Evolutionary conservation across 495 filamentous ascomycete species (phyloP).

Genomic region (Neurospora sp.): DNA sequence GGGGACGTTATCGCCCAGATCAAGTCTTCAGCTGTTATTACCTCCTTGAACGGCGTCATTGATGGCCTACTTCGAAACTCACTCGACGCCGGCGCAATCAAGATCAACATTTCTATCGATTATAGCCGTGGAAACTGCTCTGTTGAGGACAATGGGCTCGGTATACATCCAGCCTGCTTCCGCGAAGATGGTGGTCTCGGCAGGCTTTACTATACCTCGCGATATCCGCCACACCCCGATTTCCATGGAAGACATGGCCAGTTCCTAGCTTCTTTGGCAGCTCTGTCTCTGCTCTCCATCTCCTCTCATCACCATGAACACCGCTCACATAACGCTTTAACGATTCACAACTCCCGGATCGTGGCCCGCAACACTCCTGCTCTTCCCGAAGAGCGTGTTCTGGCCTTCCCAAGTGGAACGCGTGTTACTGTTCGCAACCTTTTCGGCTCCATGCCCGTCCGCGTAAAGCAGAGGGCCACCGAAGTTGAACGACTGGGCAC

Average conservation of each 20-base stretch:
- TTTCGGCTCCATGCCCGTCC: conserved; percentile 92
- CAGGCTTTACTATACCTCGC: conserved; percentile 74
- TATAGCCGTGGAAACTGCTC: conserved; percentile 67
- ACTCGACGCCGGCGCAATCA: conserved; percentile 68
- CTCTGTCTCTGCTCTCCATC: conserved; percentile 68
- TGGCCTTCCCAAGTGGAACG: conserved; percentile 58
- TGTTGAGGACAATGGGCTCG: conserved; percentile 80
- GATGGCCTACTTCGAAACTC: conserved; percentile 75
- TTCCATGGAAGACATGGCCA: conserved; percentile 60
- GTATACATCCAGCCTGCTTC: conserved; percentile 68
- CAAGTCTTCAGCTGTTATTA: conserved; percentile 73
- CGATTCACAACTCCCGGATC: conserved; percentile 59
- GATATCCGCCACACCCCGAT: conserved; percentile 35
- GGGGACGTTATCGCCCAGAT: conserved; percentile 72
- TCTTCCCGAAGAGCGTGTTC: conserved; percentile 47
- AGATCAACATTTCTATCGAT: conserved; percentile 63
- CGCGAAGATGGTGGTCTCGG: conserved; percentile 59
- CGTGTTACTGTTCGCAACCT: conserved; percentile 72
- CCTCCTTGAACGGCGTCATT: conserved; percentile 61
- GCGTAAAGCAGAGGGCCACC: conserved; percentile 69
- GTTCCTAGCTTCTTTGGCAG: conserved; percentile 69
- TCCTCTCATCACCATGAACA: conserved; percentile 62
- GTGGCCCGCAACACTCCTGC: conserved; percentile 61
- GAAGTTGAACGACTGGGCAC: conserved; percentile 45
- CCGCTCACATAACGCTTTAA: conserved; percentile 56